Evolutionary conservation across 2,329 filamentous ascomycete species (phyloP).

Genomic region (Cercospora zeina): DNA sequence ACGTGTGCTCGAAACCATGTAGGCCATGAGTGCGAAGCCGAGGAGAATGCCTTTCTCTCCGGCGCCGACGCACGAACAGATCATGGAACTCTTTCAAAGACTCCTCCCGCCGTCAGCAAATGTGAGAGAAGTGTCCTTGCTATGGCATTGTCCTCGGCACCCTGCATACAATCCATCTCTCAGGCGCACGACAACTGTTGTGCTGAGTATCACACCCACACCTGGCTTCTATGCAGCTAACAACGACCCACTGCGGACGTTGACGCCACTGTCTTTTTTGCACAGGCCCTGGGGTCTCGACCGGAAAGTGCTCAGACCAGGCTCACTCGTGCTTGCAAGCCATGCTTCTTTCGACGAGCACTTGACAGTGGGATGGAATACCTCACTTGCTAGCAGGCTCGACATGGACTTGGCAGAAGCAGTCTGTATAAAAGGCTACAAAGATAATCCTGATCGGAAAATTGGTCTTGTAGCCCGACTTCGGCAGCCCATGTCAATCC

Average conservation of each 20-base stretch:
- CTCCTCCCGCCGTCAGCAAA: constrained; percentile 11
- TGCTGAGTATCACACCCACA: constrained; percentile 23
- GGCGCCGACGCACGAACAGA: constrained; percentile 3
- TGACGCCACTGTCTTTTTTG: constrained; percentile 17
- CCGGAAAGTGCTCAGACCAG: constrained; percentile 1
- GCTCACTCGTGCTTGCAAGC: constrained; percentile 34
- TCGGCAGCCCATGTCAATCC: neutral
- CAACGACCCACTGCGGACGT: neutral
- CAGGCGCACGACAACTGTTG: constrained; percentile 3
- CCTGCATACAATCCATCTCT: constrained; percentile 14
- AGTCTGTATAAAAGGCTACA: constrained; percentile 44
- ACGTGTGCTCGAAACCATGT: neutral
- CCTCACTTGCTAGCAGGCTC: constrained; percentile 38
- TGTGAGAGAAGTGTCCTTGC: constrained; percentile 17
- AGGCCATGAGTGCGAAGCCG: neutral
- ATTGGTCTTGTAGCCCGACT: constrained; percentile 43
- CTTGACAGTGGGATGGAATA: constrained; percentile 45
- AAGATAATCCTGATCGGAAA: constrained; percentile 41
- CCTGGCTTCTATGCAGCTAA: constrained; percentile 18
- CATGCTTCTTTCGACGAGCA: constrained; percentile 45
- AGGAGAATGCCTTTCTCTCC: neutral
- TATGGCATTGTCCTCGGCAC: constrained; percentile 17
- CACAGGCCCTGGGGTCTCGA: constrained; percentile 23
- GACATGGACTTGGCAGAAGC: constrained; percentile 36
- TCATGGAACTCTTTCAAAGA: constrained; percentile 16